phyloP scores from a whole-genome alignment of 1,139 yeast genomes.

The Pneumocystis canis region DNA sequence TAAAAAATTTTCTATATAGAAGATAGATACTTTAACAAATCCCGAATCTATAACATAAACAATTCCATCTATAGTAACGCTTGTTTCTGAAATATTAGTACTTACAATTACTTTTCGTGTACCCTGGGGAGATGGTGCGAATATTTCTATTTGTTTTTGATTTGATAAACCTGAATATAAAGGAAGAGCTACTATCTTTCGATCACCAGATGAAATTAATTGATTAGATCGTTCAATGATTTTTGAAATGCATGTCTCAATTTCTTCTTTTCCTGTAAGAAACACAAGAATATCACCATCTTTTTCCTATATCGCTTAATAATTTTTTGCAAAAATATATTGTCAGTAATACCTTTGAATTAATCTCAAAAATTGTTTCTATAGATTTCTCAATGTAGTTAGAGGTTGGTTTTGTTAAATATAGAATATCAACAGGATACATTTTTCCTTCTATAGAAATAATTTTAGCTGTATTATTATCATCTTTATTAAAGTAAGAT shows the following conservation, averaged over 20 bases:
- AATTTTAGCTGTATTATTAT: slow-evolving; percentile 5
- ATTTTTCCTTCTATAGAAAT: slow-evolving; percentile 48
- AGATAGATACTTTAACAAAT: slow-evolving; percentile 46
- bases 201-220: slow-evolving; percentile 11
- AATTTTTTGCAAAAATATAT: slow-evolving; percentile 27
- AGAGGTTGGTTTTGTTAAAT: slow-evolving; percentile 55
- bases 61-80: slow-evolving; percentile 83
- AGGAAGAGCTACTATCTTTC: slow-evolving; percentile 47
- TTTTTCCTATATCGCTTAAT: slow-evolving; percentile 37
- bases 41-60: slow-evolving; percentile 85
- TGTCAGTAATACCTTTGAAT: slow-evolving; percentile 27
- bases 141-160: slow-evolving; percentile 66
- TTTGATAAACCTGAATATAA: slow-evolving; percentile 76
- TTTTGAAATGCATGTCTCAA: slow-evolving; percentile 52
- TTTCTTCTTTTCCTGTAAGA: slow-evolving; percentile 78
- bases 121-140: slow-evolving; percentile 37
- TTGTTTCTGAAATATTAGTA: slow-evolving; percentile 92
- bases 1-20: background rate
- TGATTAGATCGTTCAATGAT: slow-evolving; percentile 38
- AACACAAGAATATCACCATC: slow-evolving; percentile 69
- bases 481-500: slow-evolving; percentile 26
- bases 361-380: slow-evolving; percentile 62
- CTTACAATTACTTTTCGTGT: slow-evolving; percentile 72
- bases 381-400: slow-evolving; percentile 65
- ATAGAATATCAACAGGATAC: slow-evolving; percentile 63